A percentile compares a stretch with the other conserved stretches of the same genome.
These are phyloP conservation scores for Cydonia oblonga DNA, from an alignment of 331 rosid species.

Conservation along the genomic window DNA sequence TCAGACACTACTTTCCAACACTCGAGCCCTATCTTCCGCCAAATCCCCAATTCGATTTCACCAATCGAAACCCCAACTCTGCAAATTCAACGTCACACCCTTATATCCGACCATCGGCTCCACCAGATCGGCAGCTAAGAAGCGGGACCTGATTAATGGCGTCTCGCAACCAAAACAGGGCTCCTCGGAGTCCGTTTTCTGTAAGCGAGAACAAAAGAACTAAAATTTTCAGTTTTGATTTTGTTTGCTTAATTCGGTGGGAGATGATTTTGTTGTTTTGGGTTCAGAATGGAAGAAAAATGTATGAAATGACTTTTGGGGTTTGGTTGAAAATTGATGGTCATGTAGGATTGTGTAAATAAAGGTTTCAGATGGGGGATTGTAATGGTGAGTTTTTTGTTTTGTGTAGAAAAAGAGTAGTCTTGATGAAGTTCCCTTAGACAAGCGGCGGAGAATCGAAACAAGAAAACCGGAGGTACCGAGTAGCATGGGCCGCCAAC, in stretches of 20 bases:
- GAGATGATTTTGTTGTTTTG: neutral
- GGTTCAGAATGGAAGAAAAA: neutral
- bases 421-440: constrained; percentile 37
- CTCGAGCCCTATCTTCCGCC: neutral
- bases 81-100: neutral
- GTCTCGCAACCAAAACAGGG: constrained; percentile 66
- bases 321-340: neutral
- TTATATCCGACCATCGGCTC: neutral
- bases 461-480: constrained; percentile 39
- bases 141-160: constrained; percentile 29
- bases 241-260: too few species aligned
- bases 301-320: neutral
- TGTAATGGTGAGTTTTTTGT: neutral
- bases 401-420: constrained; percentile 40
- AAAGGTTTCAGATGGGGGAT: neutral
- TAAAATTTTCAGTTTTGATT: too few species aligned
- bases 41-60: neutral
- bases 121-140: neutral
- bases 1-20: too few species aligned
- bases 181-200: constrained; percentile 57
- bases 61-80: neutral
- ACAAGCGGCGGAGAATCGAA: constrained; percentile 55
- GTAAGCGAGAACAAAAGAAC: constrained; percentile 15
- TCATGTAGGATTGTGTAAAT: neutral
- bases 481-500: constrained; percentile 32